Conservation (phyloP, 495 filamentous ascomycete species). For the Penicillium herquei region DNA sequence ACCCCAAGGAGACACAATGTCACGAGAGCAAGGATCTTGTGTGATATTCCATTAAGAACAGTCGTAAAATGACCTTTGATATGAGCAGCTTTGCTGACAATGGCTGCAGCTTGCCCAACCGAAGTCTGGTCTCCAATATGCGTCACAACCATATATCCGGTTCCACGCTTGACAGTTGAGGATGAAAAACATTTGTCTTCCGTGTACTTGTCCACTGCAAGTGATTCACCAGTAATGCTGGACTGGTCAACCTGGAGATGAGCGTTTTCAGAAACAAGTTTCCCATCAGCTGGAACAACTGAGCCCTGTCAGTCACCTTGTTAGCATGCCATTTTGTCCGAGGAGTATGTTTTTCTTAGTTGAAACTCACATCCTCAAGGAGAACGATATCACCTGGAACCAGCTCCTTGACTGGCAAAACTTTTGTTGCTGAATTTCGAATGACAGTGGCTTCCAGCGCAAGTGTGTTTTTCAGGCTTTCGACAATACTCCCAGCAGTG, state of each 20-base stretch:
- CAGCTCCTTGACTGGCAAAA: slow-evolving; percentile 72
- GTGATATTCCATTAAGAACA: slow-evolving; percentile 79
- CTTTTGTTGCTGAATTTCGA: slow-evolving; percentile 69
- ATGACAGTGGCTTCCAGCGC: slow-evolving; percentile 82
- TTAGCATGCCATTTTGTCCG: not conserved
- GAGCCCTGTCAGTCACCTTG: slow-evolving; percentile 53
- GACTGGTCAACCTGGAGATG: slow-evolving; percentile 92
- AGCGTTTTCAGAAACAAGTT: slow-evolving; percentile 72
- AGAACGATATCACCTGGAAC: slow-evolving; percentile 89
- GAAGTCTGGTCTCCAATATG: slow-evolving; percentile 84
- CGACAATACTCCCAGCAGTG: slow-evolving; percentile 87
- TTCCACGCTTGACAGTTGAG: slow-evolving; percentile 85
- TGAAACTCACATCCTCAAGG: slow-evolving; percentile 65
- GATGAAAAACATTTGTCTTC: slow-evolving; percentile 78
- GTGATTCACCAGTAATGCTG: slow-evolving; percentile 86
- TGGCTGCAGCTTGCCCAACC: slow-evolving; percentile 82
- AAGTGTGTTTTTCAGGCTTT: slow-evolving; percentile 87
- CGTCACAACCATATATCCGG: slow-evolving; percentile 76
- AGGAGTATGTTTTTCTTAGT: not conserved
- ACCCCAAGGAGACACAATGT: slow-evolving; percentile 75
- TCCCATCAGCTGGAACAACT: slow-evolving; percentile 86
- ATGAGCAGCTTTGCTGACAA: slow-evolving; percentile 71
- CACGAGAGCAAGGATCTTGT: slow-evolving; percentile 72
- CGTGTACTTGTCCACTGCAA: slow-evolving; percentile 84
- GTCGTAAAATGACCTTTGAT: slow-evolving; percentile 85